Conservation (phyloP, 2,329 filamentous ascomycete species). For the Colletotrichum euphorbiae region DNA sequence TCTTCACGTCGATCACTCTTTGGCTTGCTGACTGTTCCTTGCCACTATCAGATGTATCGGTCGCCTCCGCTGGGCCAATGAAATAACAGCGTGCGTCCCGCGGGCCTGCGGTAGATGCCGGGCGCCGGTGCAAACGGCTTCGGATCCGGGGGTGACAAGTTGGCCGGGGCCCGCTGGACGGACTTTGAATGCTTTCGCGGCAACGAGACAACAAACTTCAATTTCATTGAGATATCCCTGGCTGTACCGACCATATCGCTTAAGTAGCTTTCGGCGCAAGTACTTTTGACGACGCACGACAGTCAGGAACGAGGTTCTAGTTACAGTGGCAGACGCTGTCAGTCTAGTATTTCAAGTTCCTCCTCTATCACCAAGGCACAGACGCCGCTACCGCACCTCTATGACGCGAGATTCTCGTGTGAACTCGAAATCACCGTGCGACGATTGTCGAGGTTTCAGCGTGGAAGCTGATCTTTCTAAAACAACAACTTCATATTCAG, state of each 20-base stretch:
- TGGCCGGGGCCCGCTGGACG: constrained; percentile 49
- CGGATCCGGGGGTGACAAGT: constrained; percentile 50
- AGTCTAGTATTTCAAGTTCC: too few relatives aligned
- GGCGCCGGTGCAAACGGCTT: constrained; percentile 48
- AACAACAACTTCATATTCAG: too few relatives aligned
- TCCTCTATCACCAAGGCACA: too few relatives aligned
- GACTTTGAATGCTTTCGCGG: constrained; percentile 44
- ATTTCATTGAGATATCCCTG: constrained; percentile 54
- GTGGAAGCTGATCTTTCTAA: too few relatives aligned
- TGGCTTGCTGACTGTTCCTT: constrained; percentile 45
- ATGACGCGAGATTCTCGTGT: too few relatives aligned
- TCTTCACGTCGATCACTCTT: constrained; percentile 53
- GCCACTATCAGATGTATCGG: constrained; percentile 44
- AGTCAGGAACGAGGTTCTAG: too few relatives aligned
- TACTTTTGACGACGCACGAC: too few relatives aligned
- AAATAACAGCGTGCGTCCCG: constrained; percentile 46
- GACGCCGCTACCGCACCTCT: too few relatives aligned
- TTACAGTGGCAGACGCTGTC: too few relatives aligned
- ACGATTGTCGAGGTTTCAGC: too few relatives aligned
- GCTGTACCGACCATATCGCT: constrained; percentile 50
- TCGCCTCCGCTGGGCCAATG: constrained; percentile 43
- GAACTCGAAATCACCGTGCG: too few relatives aligned
- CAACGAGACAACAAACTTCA: constrained; percentile 53
- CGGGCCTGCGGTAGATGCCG: constrained; percentile 42
- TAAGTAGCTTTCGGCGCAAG: constrained; percentile 48